Conservation (phyloP, 2,329 filamentous ascomycete species). For the Penicillium sp. region DNA sequence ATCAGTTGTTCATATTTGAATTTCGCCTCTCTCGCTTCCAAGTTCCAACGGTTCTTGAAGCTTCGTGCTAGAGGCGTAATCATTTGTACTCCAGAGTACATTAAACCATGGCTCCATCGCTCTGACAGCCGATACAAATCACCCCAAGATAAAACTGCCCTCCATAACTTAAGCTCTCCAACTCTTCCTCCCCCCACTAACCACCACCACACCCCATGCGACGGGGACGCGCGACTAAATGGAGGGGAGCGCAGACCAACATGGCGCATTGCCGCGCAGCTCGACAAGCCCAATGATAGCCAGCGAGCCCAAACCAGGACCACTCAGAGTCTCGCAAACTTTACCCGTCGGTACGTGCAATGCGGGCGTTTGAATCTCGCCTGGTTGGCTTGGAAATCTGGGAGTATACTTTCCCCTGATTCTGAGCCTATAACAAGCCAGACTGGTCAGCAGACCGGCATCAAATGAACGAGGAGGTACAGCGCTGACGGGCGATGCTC, state of each 20-base stretch:
- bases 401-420: background rate
- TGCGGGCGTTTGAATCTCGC: slow-evolving; percentile 3
- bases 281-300: slow-evolving; percentile 27
- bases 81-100: too few relatives aligned
- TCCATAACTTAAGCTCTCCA: background rate
- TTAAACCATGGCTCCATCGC: background rate
- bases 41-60: background rate
- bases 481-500: background rate
- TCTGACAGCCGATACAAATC: background rate
- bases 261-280: slow-evolving; percentile 26
- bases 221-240: slow-evolving; percentile 20
- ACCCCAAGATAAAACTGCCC: background rate
- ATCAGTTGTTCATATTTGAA: background rate
- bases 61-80: too few relatives aligned
- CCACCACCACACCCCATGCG: slow-evolving; percentile 23
- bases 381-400: slow-evolving; percentile 2
- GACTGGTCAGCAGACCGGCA: background rate
- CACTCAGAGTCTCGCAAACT: slow-evolving; percentile 20
- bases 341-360: slow-evolving; percentile 29
- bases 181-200: background rate
- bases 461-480: background rate
- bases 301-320: slow-evolving; percentile 25
- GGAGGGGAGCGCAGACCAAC: slow-evolving; percentile 34
- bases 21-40: slow-evolving; percentile 1
- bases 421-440: background rate